Percentiles rank a stretch among this genome's conserved stretches.
Evolutionary conservation across 2,329 filamentous ascomycete genomes (phyloP).

Genomic region (Hansfordia pulvinata): DNA sequence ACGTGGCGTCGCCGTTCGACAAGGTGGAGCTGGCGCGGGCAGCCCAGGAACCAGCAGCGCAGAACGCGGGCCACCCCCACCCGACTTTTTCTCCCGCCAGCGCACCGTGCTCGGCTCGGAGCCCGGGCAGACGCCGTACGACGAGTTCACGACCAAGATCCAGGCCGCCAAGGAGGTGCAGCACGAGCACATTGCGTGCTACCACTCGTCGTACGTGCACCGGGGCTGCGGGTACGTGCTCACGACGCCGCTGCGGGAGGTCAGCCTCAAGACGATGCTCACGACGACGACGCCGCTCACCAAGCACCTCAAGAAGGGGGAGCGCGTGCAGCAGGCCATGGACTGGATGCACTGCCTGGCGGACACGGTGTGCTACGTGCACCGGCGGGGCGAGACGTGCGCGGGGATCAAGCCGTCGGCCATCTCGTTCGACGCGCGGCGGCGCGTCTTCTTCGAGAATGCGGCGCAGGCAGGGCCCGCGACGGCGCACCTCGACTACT

Average conservation of each 20-base stretch:
- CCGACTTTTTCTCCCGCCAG: conserved; percentile 44
- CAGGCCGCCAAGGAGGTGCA: conserved; percentile 42
- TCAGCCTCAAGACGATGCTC: conserved; percentile 53
- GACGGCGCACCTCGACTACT: conserved; percentile 23
- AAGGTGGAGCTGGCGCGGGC: conserved; percentile 50
- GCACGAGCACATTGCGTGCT: conserved; percentile 57
- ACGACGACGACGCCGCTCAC: conserved; percentile 47
- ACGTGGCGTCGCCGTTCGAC: conserved; percentile 29
- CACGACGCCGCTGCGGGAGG: conserved; percentile 52
- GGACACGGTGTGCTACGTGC: conserved; percentile 54
- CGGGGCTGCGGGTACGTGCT: conserved; percentile 51
- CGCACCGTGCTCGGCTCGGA: conserved; percentile 37
- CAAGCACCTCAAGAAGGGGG: conserved; percentile 46
- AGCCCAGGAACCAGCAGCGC: conserved; percentile 39
- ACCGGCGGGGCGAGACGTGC: conserved; percentile 50
- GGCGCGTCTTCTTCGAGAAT: conserved; percentile 55
- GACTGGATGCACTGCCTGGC: conserved; percentile 66
- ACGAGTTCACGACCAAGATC: conserved; percentile 48
- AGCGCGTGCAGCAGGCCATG: conserved; percentile 45
- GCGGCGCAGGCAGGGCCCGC: too few species aligned
- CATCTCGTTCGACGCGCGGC: conserved; percentile 50
- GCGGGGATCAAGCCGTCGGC: conserved; percentile 59
- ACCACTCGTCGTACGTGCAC: conserved; percentile 58
- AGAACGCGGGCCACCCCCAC: too few species aligned
- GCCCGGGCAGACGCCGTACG: conserved; percentile 28